phyloP scores from a whole-genome alignment of 139 green algal genomes.

The Pedinophyceae sp. region DNA sequence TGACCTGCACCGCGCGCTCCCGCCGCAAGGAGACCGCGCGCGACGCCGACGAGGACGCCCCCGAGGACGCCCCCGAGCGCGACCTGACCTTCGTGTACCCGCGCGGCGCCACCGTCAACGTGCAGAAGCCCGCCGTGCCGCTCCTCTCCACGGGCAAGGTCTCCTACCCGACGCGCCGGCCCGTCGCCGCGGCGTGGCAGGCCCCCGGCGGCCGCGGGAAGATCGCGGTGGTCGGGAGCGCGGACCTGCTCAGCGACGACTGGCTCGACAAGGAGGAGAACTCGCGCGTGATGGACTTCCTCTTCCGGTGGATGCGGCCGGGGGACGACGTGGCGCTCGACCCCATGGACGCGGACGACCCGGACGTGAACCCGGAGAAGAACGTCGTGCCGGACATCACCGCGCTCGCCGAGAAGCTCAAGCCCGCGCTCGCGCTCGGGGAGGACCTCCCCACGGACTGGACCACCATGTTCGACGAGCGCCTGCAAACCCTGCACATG shows the following conservation, averaged over 20 bases:
- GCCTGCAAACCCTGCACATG: conserved; percentile 38
- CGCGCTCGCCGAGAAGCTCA: not conserved
- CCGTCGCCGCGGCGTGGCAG: conserved; percentile 6
- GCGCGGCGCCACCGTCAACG: conserved; percentile 47
- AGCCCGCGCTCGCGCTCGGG: conserved; percentile 4
- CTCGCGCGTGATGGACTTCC: conserved; percentile 53
- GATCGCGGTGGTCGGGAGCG: conserved; percentile 49
- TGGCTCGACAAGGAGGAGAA: conserved; percentile 82
- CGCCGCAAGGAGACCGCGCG: no score
- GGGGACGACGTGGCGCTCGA: conserved; percentile 34
- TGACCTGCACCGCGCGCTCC: conserved; percentile 18
- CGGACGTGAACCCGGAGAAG: conserved; percentile 46
- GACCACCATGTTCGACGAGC: conserved; percentile 48
- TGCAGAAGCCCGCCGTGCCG: conserved; percentile 42
- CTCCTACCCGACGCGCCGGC: conserved; percentile 55
- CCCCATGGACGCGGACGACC: conserved; percentile 42
- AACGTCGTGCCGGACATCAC: conserved; percentile 32
- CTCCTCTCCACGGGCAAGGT: conserved; percentile 57
- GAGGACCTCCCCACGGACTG: conserved; percentile 49
- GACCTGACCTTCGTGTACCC: conserved; percentile 63
- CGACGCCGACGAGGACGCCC: conserved; percentile 14
- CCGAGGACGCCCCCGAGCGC: no score
- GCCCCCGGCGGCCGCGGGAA: conserved; percentile 12
- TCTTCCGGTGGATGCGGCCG: conserved; percentile 59
- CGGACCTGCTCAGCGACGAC: conserved; percentile 55